Percentiles rank a stretch among this genome's conserved stretches.
phyloP scores from a whole-genome alignment of 2,329 filamentous ascomycete species.

The Zarea fungicola region DNA sequence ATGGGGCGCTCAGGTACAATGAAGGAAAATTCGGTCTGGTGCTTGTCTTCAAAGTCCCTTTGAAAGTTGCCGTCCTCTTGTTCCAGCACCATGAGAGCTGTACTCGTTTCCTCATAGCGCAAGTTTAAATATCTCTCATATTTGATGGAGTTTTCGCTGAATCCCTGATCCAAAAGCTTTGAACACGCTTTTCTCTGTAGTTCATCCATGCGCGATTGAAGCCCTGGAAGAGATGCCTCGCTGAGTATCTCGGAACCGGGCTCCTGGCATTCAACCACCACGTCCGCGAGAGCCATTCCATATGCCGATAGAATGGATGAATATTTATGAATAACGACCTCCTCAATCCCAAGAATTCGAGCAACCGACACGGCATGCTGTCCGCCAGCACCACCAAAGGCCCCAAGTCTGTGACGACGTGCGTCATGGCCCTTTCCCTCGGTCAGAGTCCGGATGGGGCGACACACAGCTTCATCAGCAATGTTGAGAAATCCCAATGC shows the following conservation, averaged over 20 bases:
- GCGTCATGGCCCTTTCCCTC: conserved; percentile 33
- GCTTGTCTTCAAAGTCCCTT: conserved; percentile 43
- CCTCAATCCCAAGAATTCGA: conserved; percentile 35
- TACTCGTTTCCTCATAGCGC: conserved; percentile 38
- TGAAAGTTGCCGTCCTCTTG: conserved; percentile 21
- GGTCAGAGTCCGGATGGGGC: conserved; percentile 30
- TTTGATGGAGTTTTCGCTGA: conserved; percentile 32
- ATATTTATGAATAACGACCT: conserved; percentile 39
- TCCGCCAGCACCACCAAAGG: conserved; percentile 35
- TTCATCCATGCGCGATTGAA: conserved; percentile 18
- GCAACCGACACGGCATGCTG: conserved; percentile 42
- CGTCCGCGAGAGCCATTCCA: conserved; percentile 40
- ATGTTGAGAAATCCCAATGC: conserved; percentile 32
- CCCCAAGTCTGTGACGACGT: conserved; percentile 29
- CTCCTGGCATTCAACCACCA: conserved; percentile 36
- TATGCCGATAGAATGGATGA: conserved; percentile 43
- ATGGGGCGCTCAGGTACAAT: conserved; percentile 41
- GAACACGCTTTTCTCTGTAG: conserved; percentile 19
- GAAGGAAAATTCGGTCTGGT: conserved; percentile 72
- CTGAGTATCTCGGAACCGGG: conserved; percentile 29
- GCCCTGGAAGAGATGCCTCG: conserved; percentile 19
- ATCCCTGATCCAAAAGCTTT: conserved; percentile 25
- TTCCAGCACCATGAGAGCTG: conserved; percentile 32
- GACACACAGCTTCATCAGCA: conserved; percentile 31
- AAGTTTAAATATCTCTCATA: conserved; percentile 39